Conservation (phyloP, 371 early-diverging fungal genomes). For the Basidiobolus meristosporus region DNA sequence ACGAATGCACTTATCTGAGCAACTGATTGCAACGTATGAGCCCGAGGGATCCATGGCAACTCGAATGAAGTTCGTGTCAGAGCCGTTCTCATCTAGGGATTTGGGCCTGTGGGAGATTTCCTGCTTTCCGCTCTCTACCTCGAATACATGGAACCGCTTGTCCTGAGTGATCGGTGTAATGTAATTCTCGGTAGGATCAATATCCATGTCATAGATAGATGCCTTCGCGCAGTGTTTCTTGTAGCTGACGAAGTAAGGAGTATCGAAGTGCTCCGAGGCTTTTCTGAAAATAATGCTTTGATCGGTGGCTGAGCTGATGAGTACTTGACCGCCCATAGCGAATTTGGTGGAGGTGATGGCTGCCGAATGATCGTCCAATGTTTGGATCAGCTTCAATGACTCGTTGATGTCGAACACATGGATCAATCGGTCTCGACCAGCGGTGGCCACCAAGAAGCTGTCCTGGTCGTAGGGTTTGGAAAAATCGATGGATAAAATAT, state of each 20-base stretch:
- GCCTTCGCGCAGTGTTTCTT: slow-evolving; percentile 52
- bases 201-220: slow-evolving; percentile 50
- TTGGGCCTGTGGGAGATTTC: slow-evolving; percentile 36
- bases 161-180: slow-evolving; percentile 48
- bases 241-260: slow-evolving; percentile 24
- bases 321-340: slow-evolving; percentile 27
- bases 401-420: slow-evolving; percentile 53
- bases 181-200: slow-evolving; percentile 33
- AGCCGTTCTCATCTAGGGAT: slow-evolving; percentile 19
- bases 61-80: slow-evolving; percentile 32
- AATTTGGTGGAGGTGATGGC: slow-evolving; percentile 63
- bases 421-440: slow-evolving; percentile 58
- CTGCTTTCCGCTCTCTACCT: slow-evolving; percentile 44
- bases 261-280: slow-evolving; percentile 3
- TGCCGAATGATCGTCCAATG: slow-evolving; percentile 72
- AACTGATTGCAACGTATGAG: slow-evolving; percentile 42
- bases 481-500: slow-evolving; percentile 61
- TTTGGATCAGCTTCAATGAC: slow-evolving; percentile 42
- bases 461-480: slow-evolving; percentile 13
- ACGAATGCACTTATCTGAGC: slow-evolving; percentile 53
- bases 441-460: slow-evolving; percentile 45
- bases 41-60: slow-evolving; percentile 57
- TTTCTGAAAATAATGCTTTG: slow-evolving; percentile 52
- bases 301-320: slow-evolving; percentile 71
- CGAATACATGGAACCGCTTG: slow-evolving; percentile 35